phyloP scores from a whole-genome alignment of 2,329 filamentous ascomycete genomes.

The Hypoxylon sp. region DNA sequence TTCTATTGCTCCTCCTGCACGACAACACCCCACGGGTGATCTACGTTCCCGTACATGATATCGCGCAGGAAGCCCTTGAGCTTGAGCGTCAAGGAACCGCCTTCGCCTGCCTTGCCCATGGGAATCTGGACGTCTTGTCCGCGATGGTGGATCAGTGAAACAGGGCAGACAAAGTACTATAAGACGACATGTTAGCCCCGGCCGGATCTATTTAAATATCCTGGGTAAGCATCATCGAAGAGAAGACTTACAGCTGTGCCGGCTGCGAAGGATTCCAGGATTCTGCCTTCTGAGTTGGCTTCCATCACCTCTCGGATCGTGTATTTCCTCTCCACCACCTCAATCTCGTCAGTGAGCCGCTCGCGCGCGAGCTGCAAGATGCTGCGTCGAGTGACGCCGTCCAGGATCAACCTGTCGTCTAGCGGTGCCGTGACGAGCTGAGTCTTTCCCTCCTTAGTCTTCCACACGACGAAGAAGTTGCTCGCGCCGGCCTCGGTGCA shows the following conservation, averaged over 20 bases:
- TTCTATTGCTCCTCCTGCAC: constrained; percentile 63
- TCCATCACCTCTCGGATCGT: constrained; percentile 80
- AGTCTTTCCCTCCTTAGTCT: constrained; percentile 65
- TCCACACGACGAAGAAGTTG: constrained; percentile 91
- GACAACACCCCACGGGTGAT: constrained; percentile 75
- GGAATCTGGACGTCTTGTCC: constrained; percentile 69
- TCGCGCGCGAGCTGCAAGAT: constrained; percentile 76
- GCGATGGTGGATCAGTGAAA: constrained; percentile 73
- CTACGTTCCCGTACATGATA: constrained; percentile 76
- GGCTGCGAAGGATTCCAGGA: constrained; percentile 85
- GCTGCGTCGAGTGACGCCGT: constrained; percentile 86
- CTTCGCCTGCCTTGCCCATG: constrained; percentile 61
- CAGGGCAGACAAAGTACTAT: constrained; percentile 74
- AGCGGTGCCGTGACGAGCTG: constrained; percentile 86
- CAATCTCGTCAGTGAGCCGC: constrained; percentile 65
- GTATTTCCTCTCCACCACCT: constrained; percentile 83
- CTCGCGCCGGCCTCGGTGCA: constrained; percentile 92
- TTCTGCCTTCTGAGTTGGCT: constrained; percentile 75
- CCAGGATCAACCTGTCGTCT: constrained; percentile 82
- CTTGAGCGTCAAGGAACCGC: constrained; percentile 63
- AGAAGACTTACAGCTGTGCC: constrained; percentile 77
- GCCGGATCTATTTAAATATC: not conserved
- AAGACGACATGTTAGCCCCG: constrained; percentile 10
- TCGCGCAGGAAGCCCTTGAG: constrained; percentile 73
- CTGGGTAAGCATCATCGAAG: not conserved